Evolutionary conservation across 495 filamentous ascomycete genomes (phyloP).

Genomic region (Penicillium cosmopolitanum): DNA sequence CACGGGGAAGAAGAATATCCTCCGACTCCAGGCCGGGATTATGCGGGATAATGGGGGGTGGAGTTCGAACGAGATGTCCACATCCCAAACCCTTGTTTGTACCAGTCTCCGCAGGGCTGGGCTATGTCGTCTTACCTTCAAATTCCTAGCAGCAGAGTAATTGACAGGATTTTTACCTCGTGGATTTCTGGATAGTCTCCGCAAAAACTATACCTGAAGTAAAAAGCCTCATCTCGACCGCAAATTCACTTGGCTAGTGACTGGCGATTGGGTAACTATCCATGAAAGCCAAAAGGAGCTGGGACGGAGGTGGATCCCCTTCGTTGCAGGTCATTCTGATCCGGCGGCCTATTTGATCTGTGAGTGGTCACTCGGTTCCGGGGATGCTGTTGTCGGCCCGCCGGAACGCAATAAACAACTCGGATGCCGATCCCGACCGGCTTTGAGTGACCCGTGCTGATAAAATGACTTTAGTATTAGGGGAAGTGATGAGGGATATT

Average conservation of each 20-base stretch:
- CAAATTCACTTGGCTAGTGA: not conserved
- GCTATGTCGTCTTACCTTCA: not conserved
- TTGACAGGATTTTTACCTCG: not conserved
- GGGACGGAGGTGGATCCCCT: constrained; percentile 7
- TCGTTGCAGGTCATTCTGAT: constrained; percentile 4
- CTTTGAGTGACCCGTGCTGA: not conserved
- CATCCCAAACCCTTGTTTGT: not conserved
- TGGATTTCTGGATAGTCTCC: not conserved
- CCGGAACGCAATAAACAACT: constrained; percentile 1
- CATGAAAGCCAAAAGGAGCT: not conserved
- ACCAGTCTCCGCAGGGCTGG: not conserved
- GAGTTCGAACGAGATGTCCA: not conserved
- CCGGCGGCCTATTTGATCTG: constrained; percentile 12
- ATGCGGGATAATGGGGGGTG: constrained; percentile 3
- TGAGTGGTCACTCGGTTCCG: constrained; percentile 5
- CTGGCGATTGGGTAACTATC: constrained; percentile 1
- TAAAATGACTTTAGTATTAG: not conserved
- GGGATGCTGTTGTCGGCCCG: not conserved
- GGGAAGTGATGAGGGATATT: not conserved
- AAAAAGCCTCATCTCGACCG: not conserved
- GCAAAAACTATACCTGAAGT: not conserved
- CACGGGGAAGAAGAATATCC: constrained; percentile 4
- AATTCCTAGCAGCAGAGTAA: not conserved
- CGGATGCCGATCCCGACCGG: not conserved
- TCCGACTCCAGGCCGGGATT: constrained; percentile 1